phyloP scores from a whole-genome alignment of 75 land plant species.

The Cryptomeria japonica region DNA sequence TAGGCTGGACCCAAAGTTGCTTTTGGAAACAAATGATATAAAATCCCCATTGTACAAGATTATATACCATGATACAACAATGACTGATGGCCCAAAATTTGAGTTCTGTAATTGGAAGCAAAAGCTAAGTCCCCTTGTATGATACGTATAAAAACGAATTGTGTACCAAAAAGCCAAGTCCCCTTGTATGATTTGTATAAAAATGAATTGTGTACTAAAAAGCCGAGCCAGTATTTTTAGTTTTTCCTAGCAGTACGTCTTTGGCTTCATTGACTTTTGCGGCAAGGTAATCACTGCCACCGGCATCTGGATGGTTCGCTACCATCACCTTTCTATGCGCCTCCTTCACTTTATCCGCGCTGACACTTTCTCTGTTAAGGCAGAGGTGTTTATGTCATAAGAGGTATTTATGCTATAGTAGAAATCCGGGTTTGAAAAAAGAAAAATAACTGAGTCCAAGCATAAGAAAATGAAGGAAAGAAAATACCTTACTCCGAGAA shows the following conservation, averaged over 20 bases:
- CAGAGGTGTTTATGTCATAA: no score
- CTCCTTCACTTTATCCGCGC: slow-evolving; percentile 55
- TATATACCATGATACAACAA: neutral
- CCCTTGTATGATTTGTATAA: neutral
- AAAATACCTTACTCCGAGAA: slow-evolving; percentile 75
- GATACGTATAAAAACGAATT: neutral
- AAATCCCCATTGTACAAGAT: neutral
- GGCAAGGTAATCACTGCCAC: slow-evolving; percentile 70
- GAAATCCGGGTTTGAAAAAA: no score
- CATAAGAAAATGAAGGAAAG: neutral
- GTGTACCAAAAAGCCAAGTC: neutral
- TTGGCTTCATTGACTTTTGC: slow-evolving; percentile 73
- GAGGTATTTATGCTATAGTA: no score
- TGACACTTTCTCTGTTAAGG: slow-evolving; percentile 35
- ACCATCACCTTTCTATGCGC: slow-evolving; percentile 69
- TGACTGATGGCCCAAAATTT: neutral
- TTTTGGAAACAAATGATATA: neutral
- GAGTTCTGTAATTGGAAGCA: neutral
- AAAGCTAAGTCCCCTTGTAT: neutral
- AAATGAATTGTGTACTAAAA: slow-evolving; percentile 17
- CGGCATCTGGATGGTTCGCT: slow-evolving; percentile 76
- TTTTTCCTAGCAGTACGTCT: slow-evolving; percentile 47
- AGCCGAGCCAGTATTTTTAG: slow-evolving; percentile 33
- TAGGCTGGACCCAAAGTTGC: neutral
- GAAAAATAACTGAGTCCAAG: no score